These are phyloP conservation scores for Pseudoturritis turrita DNA, from an alignment of 345 rosid genomes.

Conservation along the genomic window DNA sequence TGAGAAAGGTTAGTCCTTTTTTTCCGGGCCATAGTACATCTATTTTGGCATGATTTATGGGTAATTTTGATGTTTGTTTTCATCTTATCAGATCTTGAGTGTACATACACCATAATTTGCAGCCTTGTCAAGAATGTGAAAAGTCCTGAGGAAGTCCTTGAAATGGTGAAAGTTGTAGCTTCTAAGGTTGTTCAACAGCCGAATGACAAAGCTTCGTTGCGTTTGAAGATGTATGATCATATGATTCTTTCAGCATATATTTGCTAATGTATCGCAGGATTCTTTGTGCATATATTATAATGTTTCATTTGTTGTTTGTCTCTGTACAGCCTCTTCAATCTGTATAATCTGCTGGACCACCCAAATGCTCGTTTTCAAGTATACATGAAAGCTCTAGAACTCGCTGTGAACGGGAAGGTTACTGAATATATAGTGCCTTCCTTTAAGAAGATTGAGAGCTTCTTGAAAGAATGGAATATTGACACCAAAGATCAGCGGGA, in stretches of 20 bases:
- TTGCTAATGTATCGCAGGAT: slow-evolving; percentile 42
- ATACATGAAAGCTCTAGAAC: slow-evolving; percentile 66
- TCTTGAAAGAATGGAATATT: slow-evolving; percentile 94
- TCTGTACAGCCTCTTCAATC: slow-evolving; percentile 77
- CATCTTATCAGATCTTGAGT: slow-evolving; percentile 69
- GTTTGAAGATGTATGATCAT: slow-evolving; percentile 70
- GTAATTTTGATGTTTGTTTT: not conserved
- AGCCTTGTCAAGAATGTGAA: slow-evolving; percentile 65
- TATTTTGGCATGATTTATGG: not conserved
- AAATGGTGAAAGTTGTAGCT: slow-evolving; percentile 67
- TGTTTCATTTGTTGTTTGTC: too few relatives aligned
- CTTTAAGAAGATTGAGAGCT: slow-evolving; percentile 70
- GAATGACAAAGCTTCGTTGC: slow-evolving; percentile 76
- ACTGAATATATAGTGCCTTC: slow-evolving; percentile 67
- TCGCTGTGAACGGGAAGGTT: slow-evolving; percentile 77
- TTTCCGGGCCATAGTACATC: not conserved
- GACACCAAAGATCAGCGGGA: slow-evolving; percentile 74
- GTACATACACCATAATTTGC: slow-evolving; percentile 92
- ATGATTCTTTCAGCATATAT: slow-evolving; percentile 27
- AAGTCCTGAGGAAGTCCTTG: slow-evolving; percentile 58
- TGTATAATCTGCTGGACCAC: slow-evolving; percentile 77
- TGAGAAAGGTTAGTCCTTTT: slow-evolving; percentile 64
- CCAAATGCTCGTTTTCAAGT: slow-evolving; percentile 66
- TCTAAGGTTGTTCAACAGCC: slow-evolving; percentile 78
- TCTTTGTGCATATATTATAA: too few relatives aligned